phyloP scores from a whole-genome alignment of 192 early-diverging fungal species.

The Linnemannia zychae region DNA sequence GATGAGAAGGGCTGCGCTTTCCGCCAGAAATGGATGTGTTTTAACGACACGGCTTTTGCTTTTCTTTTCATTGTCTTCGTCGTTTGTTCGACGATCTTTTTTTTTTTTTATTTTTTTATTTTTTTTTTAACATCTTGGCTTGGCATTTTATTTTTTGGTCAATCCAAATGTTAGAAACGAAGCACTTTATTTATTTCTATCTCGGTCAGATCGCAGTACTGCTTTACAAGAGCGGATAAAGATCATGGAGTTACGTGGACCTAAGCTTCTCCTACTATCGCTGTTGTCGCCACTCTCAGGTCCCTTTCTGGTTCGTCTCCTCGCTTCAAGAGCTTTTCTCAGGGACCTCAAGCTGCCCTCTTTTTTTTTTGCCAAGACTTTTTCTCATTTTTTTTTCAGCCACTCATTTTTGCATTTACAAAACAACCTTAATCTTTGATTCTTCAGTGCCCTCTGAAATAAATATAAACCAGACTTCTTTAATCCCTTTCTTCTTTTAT shows the following conservation, averaged over 20 bases:
- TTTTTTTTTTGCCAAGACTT: neutral
- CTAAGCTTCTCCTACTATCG: neutral
- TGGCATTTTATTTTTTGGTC: neutral
- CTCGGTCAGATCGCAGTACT: slow-evolving; percentile 94
- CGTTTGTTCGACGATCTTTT: neutral
- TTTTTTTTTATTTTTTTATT: neutral
- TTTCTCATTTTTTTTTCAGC: neutral
- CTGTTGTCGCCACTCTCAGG: too few species aligned
- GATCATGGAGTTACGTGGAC: neutral
- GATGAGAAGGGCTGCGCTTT: neutral
- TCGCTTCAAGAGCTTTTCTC: neutral
- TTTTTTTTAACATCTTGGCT: neutral
- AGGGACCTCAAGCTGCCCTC: neutral
- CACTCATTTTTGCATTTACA: neutral
- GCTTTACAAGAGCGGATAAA: slow-evolving; percentile 94
- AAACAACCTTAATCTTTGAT: neutral
- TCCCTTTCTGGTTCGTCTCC: neutral
- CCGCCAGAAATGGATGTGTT: neutral
- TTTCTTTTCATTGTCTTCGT: neutral
- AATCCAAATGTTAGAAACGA: slow-evolving; percentile 66
- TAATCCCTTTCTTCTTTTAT: neutral
- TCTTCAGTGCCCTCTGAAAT: neutral
- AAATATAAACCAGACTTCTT: neutral
- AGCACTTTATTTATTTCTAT: slow-evolving; percentile 99
- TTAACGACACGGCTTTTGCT: neutral